A percentile compares a stretch with the other conserved stretches of the same genome.
phyloP scores from a whole-genome alignment of 75 land plant species.

The Selaginella tamariscina region DNA sequence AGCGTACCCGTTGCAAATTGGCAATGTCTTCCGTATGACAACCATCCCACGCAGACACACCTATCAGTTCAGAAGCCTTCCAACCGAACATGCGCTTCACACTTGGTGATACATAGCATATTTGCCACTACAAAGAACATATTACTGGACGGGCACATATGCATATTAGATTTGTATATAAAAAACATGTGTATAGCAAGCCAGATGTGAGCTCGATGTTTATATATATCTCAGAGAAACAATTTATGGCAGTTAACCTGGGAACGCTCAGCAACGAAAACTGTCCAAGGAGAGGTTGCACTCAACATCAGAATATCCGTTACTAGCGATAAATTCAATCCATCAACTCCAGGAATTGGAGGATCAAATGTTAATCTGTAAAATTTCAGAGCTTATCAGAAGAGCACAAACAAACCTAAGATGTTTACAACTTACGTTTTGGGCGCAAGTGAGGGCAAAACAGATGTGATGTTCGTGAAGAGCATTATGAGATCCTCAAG shows the following conservation, averaged over 20 bases:
- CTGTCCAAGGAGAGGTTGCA: slow-evolving; percentile 27
- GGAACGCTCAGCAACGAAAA: slow-evolving; percentile 23
- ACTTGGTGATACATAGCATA: slow-evolving; percentile 26
- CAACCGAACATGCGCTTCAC: slow-evolving; percentile 17
- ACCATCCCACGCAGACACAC: slow-evolving; percentile 24
- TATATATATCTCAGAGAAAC: too few species aligned
- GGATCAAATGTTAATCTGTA: neutral
- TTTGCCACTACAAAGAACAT: slow-evolving; percentile 16
- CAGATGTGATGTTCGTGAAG: slow-evolving; percentile 19
- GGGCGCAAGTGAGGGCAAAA: neutral
- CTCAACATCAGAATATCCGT: slow-evolving; percentile 25
- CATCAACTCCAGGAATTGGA: slow-evolving; percentile 17
- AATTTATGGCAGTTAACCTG: slow-evolving; percentile 20
- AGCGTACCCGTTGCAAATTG: slow-evolving; percentile 14
- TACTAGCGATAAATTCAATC: slow-evolving; percentile 19
- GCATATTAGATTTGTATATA: too few species aligned
- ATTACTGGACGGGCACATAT: too few species aligned
- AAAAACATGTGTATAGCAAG: too few species aligned
- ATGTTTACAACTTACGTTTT: neutral
- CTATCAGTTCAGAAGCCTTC: slow-evolving; percentile 20
- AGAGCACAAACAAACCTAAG: neutral
- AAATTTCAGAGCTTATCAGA: neutral
- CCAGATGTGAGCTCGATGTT: too few species aligned
- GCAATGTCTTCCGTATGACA: slow-evolving; percentile 24
- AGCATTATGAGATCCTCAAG: slow-evolving; percentile 28